Conservation (phyloP, 768 basidiomycete species). For the Tulasnella sp. region DNA sequence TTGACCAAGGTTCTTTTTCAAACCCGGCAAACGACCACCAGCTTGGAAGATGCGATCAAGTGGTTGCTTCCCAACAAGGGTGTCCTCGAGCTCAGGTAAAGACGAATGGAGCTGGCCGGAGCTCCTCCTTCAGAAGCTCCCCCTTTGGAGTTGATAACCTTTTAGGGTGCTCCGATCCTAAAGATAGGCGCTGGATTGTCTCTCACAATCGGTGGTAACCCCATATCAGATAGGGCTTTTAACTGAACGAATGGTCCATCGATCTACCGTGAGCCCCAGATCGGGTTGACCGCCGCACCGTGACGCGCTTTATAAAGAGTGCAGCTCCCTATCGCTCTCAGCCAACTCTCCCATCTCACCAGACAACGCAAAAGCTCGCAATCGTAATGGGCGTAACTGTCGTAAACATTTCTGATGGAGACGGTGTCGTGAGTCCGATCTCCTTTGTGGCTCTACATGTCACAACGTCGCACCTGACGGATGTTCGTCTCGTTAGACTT, state of each 20-base stretch:
- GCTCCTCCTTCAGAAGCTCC: no score
- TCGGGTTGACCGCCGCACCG: background rate
- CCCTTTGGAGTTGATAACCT: background rate
- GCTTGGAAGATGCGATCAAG: no score
- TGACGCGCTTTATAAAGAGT: background rate
- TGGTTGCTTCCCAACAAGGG: no score
- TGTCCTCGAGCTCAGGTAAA: no score
- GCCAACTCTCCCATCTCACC: background rate
- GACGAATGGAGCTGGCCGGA: no score
- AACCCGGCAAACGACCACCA: no score
- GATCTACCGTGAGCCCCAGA: background rate
- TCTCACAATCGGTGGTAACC: background rate
- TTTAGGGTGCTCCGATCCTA: background rate
- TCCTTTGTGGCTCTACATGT: background rate
- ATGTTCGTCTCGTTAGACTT: constrained; percentile 44
- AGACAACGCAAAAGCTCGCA: background rate
- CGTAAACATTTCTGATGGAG: background rate
- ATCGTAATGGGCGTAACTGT: background rate
- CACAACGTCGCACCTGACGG: background rate
- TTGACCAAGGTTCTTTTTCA: no score
- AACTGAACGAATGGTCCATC: background rate
- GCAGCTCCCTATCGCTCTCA: background rate
- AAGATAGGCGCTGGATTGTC: background rate
- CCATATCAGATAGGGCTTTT: background rate
- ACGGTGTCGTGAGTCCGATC: background rate